Conservation (phyloP, 345 rosid genomes). For the Fremontodendron californicum region DNA sequence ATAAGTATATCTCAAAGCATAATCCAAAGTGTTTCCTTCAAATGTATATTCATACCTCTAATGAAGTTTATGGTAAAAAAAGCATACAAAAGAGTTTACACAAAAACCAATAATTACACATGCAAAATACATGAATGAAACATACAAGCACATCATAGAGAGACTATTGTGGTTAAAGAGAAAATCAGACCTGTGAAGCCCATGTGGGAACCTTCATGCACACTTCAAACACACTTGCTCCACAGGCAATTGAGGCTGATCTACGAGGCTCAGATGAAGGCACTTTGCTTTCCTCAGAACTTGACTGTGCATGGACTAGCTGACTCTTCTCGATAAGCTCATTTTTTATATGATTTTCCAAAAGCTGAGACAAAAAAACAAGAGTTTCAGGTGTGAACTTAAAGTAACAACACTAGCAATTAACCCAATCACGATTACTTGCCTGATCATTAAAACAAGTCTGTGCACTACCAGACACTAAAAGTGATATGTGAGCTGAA, state of each 20-base stretch:
- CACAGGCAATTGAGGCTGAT: conserved; percentile 91
- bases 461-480: conserved; percentile 98
- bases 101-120: not conserved
- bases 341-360: conserved; percentile 94
- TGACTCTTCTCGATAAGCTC: conserved; percentile 77
- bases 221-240: conserved; percentile 93
- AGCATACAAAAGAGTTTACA: not conserved
- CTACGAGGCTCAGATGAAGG: conserved; percentile 68
- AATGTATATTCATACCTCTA: not conserved
- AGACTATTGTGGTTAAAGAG: not conserved
- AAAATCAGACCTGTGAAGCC: conserved; percentile 82
- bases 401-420: conserved; percentile 2
- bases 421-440: conserved; percentile 25
- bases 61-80: not conserved
- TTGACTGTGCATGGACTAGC: conserved; percentile 63
- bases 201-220: conserved; percentile 89
- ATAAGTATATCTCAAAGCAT: not conserved
- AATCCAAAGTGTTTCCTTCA: not conserved
- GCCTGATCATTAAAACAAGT: conserved; percentile 98
- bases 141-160: not conserved
- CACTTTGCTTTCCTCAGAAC: conserved; percentile 50
- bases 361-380: conserved; percentile 48
- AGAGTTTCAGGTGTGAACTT: not conserved
- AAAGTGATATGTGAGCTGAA: conserved; percentile 85
- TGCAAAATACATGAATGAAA: not conserved